Evolutionary conservation across 2,329 filamentous ascomycete species (phyloP).

Genomic region (Ophiostoma tasmaniense): DNA sequence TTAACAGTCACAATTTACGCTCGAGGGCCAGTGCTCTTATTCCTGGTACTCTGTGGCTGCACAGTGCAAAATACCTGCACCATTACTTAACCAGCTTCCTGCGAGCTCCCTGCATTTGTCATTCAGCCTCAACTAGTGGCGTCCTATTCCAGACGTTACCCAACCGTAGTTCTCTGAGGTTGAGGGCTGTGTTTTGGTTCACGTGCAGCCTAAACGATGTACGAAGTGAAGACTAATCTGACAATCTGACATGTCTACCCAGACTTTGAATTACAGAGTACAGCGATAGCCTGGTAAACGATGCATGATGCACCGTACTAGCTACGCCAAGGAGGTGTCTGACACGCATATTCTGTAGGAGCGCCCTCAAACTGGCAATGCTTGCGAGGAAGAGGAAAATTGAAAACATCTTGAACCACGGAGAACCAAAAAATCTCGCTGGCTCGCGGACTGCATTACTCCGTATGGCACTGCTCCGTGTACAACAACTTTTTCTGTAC

Average conservation of each 20-base stretch:
- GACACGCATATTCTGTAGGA: background rate
- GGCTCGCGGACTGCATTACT: background rate
- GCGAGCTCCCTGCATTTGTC: background rate
- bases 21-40: background rate
- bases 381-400: background rate
- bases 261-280: background rate
- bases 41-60: background rate
- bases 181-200: background rate
- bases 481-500: background rate
- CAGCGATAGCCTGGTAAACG: background rate
- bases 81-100: background rate
- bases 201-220: background rate
- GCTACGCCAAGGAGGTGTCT: background rate
- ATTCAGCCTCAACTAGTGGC: background rate
- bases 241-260: background rate
- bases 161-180: background rate
- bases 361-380: background rate
- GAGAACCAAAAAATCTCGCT: background rate
- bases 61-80: too few relatives aligned
- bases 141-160: background rate
- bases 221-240: background rate
- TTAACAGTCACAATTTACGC: background rate
- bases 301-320: background rate
- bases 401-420: too few relatives aligned
- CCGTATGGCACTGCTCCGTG: background rate